Base-by-base conservation (phyloP, 257 asterid genomes). In the Marsdenia floribunda region DNA sequence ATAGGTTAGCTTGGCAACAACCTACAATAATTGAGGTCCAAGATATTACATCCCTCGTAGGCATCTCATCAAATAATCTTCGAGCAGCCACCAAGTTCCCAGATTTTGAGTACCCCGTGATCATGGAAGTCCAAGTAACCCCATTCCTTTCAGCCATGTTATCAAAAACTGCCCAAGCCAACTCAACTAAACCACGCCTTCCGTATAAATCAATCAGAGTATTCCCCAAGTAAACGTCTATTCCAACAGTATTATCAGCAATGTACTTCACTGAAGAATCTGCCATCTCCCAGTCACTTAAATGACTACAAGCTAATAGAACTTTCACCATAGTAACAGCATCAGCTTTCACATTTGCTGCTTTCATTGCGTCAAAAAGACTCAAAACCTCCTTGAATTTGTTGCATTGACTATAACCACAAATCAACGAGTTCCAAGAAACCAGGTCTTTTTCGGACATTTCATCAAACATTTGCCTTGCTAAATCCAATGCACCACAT, bases 391-490 rank as follows among this genome's bases (percentile, higher is more conserved):
- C 82, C 75, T 50, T 44, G 70, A 38, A 77, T 66, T 58, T 73
- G 68, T 77, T 63, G 54, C 80, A 47, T 22, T 75, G 81, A 70
- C 81, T 61, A 75, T 84, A 84, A 67, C 88, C 88, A 49, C 88
- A 84, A 55, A 84, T 79, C 78, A 84, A 75, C 2, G 86, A 84
- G 71, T 81, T 84, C 88, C 88, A 84, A 47, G 88, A 81, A n/a
- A 82, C 78, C 66, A 82, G 75, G 66, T 84, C 88, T 70, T 59
- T 77, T 0, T 77, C 84, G 46, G 58, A 46, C 79, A 84, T 82
- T 75, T 76, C 86, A 68, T 82, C 82, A 37, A 84, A 82, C 35
- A 77, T 15, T 33, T 73, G 24, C 63, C 78, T 16, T 8, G 84
- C 76, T 68, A 49, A 52, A 63, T 26, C 52, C 77, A 75, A 53